Evolutionary conservation across 352 stramenopile species (phyloP).

Genomic region (Peronospora farinosa): DNA sequence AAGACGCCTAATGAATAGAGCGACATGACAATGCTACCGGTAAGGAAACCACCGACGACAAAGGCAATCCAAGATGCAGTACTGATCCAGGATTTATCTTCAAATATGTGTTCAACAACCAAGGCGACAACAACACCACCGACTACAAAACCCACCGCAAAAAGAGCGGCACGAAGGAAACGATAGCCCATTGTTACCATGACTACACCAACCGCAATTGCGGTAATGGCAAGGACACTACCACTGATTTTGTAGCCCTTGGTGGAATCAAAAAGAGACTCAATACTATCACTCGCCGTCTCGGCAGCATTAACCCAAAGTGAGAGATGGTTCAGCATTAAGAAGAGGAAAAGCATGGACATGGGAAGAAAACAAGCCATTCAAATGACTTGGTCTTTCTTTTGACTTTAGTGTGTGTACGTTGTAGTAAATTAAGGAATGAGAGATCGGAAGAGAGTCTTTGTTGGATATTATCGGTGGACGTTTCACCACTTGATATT

Average conservation of each 20-base stretch:
- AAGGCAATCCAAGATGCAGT: slow-evolving; percentile 60
- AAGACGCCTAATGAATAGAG: slow-evolving; percentile 57
- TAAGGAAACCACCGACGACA: slow-evolving; percentile 41
- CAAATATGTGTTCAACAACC: slow-evolving; percentile 36
- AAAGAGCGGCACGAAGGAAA: slow-evolving; percentile 51
- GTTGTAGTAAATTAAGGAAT: slow-evolving; percentile 28
- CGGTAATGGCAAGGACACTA: slow-evolving; percentile 33
- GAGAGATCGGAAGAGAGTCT: slow-evolving; percentile 7
- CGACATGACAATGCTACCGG: slow-evolving; percentile 39
- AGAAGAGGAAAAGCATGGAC: slow-evolving; percentile 21
- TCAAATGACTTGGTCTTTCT: not conserved
- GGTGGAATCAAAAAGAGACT: slow-evolving; percentile 40
- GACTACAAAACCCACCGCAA: slow-evolving; percentile 46
- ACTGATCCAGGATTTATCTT: slow-evolving; percentile 41
- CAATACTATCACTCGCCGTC: slow-evolving; percentile 31
- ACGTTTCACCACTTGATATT: slow-evolving; percentile 14
- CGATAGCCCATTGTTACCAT: slow-evolving; percentile 50
- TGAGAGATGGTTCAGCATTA: slow-evolving; percentile 19
- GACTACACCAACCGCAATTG: slow-evolving; percentile 27
- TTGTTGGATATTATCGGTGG: slow-evolving; percentile 1
- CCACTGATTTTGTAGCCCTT: slow-evolving; percentile 31
- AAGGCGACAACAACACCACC: slow-evolving; percentile 40
- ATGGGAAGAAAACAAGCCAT: slow-evolving; percentile 20
- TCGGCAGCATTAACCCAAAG: slow-evolving; percentile 13
- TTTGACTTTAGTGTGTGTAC: not conserved